These are phyloP conservation scores for Mucor mucedo DNA, from an alignment of 371 early-diverging fungal genomes.

Conservation along the genomic window DNA sequence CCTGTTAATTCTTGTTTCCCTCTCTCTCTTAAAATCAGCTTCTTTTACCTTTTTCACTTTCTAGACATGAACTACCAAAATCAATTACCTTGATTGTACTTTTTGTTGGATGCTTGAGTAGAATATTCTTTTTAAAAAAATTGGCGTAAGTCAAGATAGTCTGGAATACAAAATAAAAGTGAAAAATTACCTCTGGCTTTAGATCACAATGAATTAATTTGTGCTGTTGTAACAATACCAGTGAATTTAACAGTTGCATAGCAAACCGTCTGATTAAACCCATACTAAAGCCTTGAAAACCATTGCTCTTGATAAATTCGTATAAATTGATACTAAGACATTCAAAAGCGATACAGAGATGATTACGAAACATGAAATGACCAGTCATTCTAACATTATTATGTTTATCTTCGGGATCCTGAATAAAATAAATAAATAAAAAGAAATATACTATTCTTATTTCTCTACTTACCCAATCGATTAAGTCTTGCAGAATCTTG, in stretches of 20 bases:
- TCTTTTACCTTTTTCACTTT: constrained; percentile 57
- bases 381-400: constrained; percentile 82
- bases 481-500: constrained; percentile 73
- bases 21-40: too few relatives aligned
- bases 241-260: constrained; percentile 76
- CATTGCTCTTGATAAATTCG: constrained; percentile 85
- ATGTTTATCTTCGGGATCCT: constrained; percentile 74
- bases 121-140: constrained; percentile 53
- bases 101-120: constrained; percentile 60
- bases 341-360: constrained; percentile 91
- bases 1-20: not conserved
- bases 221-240: constrained; percentile 64
- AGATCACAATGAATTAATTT: constrained; percentile 91
- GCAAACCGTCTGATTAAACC: constrained; percentile 72
- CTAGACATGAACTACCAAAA: constrained; percentile 87
- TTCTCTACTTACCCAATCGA: constrained; percentile 34
- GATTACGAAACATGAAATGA: constrained; percentile 83
- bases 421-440: constrained; percentile 9
- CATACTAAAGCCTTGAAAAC: constrained; percentile 79
- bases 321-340: constrained; percentile 88
- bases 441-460: constrained; percentile 33
- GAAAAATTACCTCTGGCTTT: constrained; percentile 77
- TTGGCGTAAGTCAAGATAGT: not conserved
- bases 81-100: constrained; percentile 90
- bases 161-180: not conserved